Conservation (phyloP, 2,329 filamentous ascomycete species). For the Neofusicoccum laricinum region DNA sequence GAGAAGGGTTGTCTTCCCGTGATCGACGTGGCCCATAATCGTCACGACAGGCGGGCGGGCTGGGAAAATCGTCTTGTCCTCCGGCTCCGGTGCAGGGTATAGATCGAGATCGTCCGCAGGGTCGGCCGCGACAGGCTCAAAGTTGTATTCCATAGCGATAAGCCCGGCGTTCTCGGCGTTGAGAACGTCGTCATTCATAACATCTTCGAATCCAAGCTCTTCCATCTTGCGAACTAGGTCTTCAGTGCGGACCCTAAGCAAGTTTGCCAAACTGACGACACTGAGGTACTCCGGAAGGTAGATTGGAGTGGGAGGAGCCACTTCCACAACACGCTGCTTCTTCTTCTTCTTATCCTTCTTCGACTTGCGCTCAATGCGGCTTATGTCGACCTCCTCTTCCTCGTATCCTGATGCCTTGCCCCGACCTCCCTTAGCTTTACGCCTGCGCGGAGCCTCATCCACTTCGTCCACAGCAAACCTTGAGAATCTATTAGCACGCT, state of each 20-base stretch:
- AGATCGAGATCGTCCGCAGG: slow-evolving; percentile 67
- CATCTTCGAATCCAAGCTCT: slow-evolving; percentile 85
- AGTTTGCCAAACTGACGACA: slow-evolving; percentile 74
- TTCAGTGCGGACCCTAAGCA: slow-evolving; percentile 67
- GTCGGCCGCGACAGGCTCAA: slow-evolving; percentile 72
- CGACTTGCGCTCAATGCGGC: slow-evolving; percentile 28
- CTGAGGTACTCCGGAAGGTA: slow-evolving; percentile 84
- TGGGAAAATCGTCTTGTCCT: slow-evolving; percentile 67
- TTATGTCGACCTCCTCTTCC: slow-evolving; percentile 13
- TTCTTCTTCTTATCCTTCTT: slow-evolving; percentile 19
- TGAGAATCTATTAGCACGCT: not conserved
- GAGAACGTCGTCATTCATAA: slow-evolving; percentile 78
- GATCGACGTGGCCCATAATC: slow-evolving; percentile 99
- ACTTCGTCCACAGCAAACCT: slow-evolving; percentile 21
- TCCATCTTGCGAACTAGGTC: slow-evolving; percentile 73
- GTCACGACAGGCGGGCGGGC: slow-evolving; percentile 88
- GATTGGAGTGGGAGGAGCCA: slow-evolving; percentile 48
- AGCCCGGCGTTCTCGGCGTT: slow-evolving; percentile 87
- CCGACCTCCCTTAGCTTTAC: slow-evolving; percentile 18
- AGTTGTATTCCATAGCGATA: slow-evolving; percentile 89
- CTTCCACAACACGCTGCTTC: slow-evolving; percentile 18
- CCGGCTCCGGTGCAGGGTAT: slow-evolving; percentile 57
- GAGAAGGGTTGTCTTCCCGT: slow-evolving; percentile 94
- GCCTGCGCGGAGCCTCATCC: slow-evolving; percentile 24
- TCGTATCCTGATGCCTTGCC: slow-evolving; percentile 18